Evolutionary conservation across 495 filamentous ascomycete genomes (phyloP).

Genomic region (Chaetomium fimeti): DNA sequence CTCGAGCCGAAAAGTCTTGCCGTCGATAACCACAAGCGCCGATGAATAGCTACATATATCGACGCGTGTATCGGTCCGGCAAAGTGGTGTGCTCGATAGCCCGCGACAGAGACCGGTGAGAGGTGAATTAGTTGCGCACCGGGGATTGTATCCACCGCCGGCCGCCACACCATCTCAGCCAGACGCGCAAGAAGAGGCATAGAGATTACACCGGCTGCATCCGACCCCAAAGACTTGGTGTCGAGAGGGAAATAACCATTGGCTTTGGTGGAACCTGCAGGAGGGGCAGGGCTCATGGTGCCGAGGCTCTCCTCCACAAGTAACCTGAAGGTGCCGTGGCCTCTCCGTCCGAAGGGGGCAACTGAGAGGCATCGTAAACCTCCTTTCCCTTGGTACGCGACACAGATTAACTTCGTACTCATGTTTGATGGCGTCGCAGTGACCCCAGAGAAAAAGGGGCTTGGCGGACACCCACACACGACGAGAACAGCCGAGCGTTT

Average conservation of each 20-base stretch:
- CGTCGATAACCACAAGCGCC: neutral
- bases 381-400: too few species aligned
- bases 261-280: neutral
- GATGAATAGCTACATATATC: neutral
- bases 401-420: too few species aligned
- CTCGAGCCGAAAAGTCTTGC: slow-evolving; percentile 12
- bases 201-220: slow-evolving; percentile 16
- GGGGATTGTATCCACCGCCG: neutral
- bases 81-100: slow-evolving; percentile 34
- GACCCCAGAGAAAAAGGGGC: neutral
- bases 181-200: neutral
- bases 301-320: slow-evolving; percentile 4
- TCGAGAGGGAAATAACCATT: neutral
- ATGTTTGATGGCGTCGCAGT: too few species aligned
- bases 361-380: neutral
- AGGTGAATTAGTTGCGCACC: slow-evolving; percentile 4
- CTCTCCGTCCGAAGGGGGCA: neutral
- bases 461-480: neutral
- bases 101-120: slow-evolving; percentile 33
- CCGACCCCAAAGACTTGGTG: slow-evolving; percentile 14
- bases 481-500: neutral
- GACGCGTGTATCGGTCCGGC: neutral
- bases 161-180: neutral
- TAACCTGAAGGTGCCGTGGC: too few species aligned
- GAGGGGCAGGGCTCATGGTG: neutral